phyloP scores from a whole-genome alignment of 73 alveolate species.

The Tetrahymena borealis region DNA sequence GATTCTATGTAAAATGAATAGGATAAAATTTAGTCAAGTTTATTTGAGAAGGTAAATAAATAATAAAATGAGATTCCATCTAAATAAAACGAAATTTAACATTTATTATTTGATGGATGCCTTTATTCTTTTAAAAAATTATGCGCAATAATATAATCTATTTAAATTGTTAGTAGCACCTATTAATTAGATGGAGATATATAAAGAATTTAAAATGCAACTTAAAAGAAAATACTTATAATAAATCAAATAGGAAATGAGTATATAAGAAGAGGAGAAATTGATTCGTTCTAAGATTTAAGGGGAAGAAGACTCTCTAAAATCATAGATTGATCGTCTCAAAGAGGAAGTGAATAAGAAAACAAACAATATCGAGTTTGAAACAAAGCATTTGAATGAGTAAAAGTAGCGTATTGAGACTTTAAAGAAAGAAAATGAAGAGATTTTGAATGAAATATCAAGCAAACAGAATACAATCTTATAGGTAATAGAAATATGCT shows the following conservation, averaged over 20 bases:
- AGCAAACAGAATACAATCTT: conserved; percentile 32
- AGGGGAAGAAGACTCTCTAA: conserved; percentile 46
- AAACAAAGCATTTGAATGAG: conserved; percentile 23
- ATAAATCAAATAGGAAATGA: conserved; percentile 35
- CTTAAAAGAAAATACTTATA: too few species aligned
- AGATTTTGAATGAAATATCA: conserved; percentile 39
- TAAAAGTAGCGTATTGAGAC: background rate
- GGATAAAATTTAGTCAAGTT: conserved; percentile 41
- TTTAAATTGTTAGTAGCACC: too few species aligned
- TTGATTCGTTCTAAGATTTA: conserved; percentile 17
- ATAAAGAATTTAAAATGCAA: too few species aligned
- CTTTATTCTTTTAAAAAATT: too few species aligned
- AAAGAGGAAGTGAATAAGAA: conserved; percentile 43
- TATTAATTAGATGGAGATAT: too few species aligned
- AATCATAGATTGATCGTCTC: conserved; percentile 46
- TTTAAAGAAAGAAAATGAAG: conserved; percentile 42
- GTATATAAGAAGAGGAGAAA: conserved; percentile 37
- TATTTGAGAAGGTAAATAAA: background rate
- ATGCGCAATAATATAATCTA: too few species aligned
- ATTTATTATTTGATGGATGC: too few species aligned
- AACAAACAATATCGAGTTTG: conserved; percentile 44
- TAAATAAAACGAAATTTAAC: too few species aligned
- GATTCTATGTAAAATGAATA: conserved; percentile 48
- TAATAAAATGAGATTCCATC: too few species aligned
- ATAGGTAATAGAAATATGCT: too few species aligned